Percentiles rank a stretch among this genome's conserved stretches.
phyloP scores from a whole-genome alignment of 805 yeast genomes.

The Dipodascus albidus region DNA sequence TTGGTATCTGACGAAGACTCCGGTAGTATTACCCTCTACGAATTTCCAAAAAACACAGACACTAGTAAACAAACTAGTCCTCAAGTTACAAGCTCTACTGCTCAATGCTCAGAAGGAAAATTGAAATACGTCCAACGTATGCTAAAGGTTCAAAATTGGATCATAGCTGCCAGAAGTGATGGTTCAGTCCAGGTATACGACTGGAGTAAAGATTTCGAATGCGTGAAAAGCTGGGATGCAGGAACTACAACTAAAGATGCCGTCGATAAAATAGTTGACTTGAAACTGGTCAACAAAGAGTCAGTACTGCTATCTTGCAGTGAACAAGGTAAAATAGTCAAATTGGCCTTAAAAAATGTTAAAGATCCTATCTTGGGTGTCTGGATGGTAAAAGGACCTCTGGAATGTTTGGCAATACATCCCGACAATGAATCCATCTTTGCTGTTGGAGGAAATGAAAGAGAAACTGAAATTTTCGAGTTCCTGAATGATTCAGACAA shows the following conservation, averaged over 20 bases:
- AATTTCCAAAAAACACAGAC: not conserved
- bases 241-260: not conserved
- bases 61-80: not conserved
- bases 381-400: not conserved
- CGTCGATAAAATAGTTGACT: not conserved
- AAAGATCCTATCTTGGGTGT: not conserved
- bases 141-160: not conserved
- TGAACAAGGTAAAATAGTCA: not conserved
- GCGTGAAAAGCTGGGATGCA: not conserved
- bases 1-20: not conserved
- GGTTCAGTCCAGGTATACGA: not conserved
- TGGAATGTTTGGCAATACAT: not conserved
- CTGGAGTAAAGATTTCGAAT: not conserved
- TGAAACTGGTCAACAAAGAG: not conserved
- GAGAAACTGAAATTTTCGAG: not conserved
- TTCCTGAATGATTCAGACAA: too few relatives aligned
- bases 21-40: not conserved
- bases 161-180: not conserved
- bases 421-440: not conserved
- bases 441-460: not conserved
- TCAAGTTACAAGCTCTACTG: not conserved
- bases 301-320: not conserved
- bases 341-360: not conserved
- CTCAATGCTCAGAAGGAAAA: not conserved
- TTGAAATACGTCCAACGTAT: not conserved